Evolutionary conservation across 257 asterid species (phyloP), one percentile per base, ranked within the genome.

Genomic region (Gentiana dahurica): DNA sequence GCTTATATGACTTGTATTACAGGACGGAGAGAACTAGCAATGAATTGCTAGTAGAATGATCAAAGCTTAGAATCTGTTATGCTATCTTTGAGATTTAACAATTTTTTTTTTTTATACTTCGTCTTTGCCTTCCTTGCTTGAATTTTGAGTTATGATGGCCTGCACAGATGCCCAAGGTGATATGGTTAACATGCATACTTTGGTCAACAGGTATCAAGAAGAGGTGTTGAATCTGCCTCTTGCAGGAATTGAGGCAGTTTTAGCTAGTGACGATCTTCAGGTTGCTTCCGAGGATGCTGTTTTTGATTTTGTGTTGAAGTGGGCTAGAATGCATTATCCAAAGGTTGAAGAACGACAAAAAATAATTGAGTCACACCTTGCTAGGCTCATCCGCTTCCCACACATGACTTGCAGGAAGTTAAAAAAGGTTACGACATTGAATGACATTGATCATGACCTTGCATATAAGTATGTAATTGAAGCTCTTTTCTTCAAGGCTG

Each of bases 211-310:
- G 81, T 77, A 51, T 64, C 82, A 77, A 32, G 92, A 85, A 15
- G 94, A 91, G 65, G 89, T 79, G 8, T 41, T 91, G 72, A 78
- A 66, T 57, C 76, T 87, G 51, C 98, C 96, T 54, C 68, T 91
- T 70, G 77, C 83, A 10, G 96, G 94, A 41, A 46, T 91, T 4
- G 89, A 87, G 73, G 92, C 85, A 39, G 83, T 87, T 58, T 68
- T 91, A 58, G 79, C 65, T 43, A 85, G 94, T 49, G 94, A 87
- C 11, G 79, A 82, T 60, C 75, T 90, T 62, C 94, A 84, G 63
- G 84, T 87, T 38, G 79, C 91, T 54, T 84, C 96, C 2, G 96
- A 90, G 73, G 96, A 87, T 54, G 87, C 76, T 32, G 82, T 90
- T n/a, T 90, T 71, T 36, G 95, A 90, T 53, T 74, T 90, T 32